Evolutionary conservation across 139 green algal species (phyloP), one percentile per base, ranked within the genome.

Genomic region (Chlamydomonas incerta): DNA sequence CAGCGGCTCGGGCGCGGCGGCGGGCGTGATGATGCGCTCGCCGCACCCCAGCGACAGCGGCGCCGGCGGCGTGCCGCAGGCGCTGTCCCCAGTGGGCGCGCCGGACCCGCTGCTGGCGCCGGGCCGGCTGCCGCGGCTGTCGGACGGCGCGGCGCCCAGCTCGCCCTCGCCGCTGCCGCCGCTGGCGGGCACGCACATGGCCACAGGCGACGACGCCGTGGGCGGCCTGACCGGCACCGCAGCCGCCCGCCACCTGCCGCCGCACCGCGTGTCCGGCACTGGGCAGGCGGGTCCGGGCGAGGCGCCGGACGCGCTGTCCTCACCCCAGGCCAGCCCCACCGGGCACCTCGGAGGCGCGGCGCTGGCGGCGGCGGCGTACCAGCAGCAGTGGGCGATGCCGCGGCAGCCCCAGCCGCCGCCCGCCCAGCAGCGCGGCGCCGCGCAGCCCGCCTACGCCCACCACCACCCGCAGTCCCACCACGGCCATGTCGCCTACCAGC

Each of bases 401-500:
- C 60, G 60, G 23, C 28, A 66, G 41, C 41, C 41, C 41, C 41
- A 50, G 41, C 41, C 41, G 41, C 41, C 41, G 41, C 41, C 9
- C n/a, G 52, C 73, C n/a, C 37, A 31, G n/a, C 73, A 81, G 31
- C 75, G 75, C 75, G 3, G 18, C 37, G 28, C 75, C 60, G 58
- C 33, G 75, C 17, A 60, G 28, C 14, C 26, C 14, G 33, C 63
- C 63, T 18, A 14, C 66, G 9, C 2, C 13, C 66, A 46, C 33
- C 33, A 15, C 67, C 5, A 50, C 6, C 33, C 33, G 15, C 62
- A 33, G 20, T 24, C 28, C 26, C 62, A 68, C 47, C 24, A 50
- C 41, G 8, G 8, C 41, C 41, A 50, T 8, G 41, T 8, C 41
- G 41, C 41, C 41, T 50, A 47, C n/a, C 73, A 21, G 0, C 75